phyloP scores from a whole-genome alignment of 495 filamentous ascomycete species.

The Podospora bellae-mahoneyi region DNA sequence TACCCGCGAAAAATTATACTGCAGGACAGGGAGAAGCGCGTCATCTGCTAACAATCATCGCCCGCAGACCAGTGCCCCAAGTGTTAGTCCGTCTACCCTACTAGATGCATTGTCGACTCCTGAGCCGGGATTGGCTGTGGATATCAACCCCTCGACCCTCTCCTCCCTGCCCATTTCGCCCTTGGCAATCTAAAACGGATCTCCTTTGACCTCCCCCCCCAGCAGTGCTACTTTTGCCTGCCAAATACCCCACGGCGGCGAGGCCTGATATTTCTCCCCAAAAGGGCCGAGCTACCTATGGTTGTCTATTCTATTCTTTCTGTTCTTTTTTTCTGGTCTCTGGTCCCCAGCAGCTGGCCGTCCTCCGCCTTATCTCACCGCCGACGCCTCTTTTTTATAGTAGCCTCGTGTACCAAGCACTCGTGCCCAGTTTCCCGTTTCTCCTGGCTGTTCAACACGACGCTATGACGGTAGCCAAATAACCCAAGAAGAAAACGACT shows the following conservation, averaged over 20 bases:
- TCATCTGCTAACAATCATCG: conserved; percentile 7
- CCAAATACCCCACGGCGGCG: background rate
- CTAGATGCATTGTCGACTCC: background rate
- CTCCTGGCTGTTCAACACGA: background rate
- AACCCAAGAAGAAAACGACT: conserved; percentile 1
- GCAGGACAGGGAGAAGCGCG: conserved; percentile 6
- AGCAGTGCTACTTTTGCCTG: background rate
- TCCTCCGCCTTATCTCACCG: background rate
- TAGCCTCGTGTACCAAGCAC: background rate
- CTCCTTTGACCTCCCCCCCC: background rate
- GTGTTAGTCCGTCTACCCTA: conserved; percentile 14
- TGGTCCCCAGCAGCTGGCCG: background rate
- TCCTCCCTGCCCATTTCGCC: conserved; percentile 7
- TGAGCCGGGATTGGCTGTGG: conserved; percentile 18
- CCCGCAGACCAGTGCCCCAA: background rate
- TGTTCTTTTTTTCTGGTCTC: background rate
- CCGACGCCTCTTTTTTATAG: background rate
- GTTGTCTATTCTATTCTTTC: background rate
- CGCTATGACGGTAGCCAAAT: conserved; percentile 4
- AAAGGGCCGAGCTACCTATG: conserved; percentile 6
- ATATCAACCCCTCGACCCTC: conserved; percentile 11
- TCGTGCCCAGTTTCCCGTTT: conserved; percentile 11
- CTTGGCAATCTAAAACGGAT: conserved; percentile 21
- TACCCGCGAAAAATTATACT: conserved; percentile 24
- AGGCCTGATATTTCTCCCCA: background rate